Percentiles rank a stretch among this genome's conserved stretches.
Evolutionary conservation across 2,329 filamentous ascomycete species (phyloP).

Genomic region (Paecilomyces sp.): DNA sequence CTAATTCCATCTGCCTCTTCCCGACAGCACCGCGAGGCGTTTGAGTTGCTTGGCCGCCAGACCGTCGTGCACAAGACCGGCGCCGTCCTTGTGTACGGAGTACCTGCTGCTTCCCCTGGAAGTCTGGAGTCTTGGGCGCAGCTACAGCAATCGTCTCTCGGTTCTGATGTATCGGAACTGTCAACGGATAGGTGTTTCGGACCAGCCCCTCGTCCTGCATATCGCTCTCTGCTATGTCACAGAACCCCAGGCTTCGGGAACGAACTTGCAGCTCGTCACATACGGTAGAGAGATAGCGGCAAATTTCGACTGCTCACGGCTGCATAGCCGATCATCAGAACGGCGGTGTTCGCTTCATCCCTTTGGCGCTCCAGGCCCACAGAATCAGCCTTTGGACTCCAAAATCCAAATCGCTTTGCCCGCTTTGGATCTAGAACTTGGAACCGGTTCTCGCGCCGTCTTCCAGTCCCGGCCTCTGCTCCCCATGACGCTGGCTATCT

Average conservation of each 20-base stretch:
- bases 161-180: not conserved
- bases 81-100: constrained; percentile 1
- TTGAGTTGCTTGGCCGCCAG: constrained; percentile 16
- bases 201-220: not conserved
- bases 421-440: not conserved
- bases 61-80: constrained; percentile 43
- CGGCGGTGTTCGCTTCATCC: not conserved
- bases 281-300: not conserved
- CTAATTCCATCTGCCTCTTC: not conserved
- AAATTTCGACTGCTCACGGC: not conserved
- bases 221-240: not conserved
- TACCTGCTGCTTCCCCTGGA: not conserved
- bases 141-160: not conserved
- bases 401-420: not conserved
- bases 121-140: not conserved
- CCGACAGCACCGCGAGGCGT: not conserved
- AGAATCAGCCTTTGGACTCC: not conserved
- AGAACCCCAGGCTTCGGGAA: not conserved
- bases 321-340: not conserved
- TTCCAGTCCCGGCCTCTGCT: not conserved
- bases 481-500: not conserved
- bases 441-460: not conserved
- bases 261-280: not conserved
- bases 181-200: not conserved
- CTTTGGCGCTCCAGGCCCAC: not conserved